These are phyloP conservation scores for Ustilago sp. DNA, from an alignment of 1,284 basidiomycete genomes.

Conservation along the genomic window DNA sequence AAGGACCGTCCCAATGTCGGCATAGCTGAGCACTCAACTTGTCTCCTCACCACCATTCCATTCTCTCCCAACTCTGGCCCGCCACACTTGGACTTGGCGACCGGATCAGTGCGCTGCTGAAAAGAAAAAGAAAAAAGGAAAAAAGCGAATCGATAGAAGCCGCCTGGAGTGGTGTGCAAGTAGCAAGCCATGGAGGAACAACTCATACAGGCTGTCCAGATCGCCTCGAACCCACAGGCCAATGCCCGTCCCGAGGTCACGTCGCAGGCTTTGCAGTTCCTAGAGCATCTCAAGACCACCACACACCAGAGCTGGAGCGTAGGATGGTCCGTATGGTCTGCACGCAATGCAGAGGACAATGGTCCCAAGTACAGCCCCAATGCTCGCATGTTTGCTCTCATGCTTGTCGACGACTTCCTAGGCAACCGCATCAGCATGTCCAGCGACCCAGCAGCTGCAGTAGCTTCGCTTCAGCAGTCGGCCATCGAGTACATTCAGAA, in stretches of 20 bases:
- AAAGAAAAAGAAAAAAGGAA: background rate
- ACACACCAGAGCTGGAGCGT: constrained; percentile 79
- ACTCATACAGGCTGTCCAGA: constrained; percentile 82
- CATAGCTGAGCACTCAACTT: background rate
- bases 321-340: constrained; percentile 66
- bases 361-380: constrained; percentile 78
- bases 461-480: constrained; percentile 64
- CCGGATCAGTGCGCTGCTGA: background rate
- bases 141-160: background rate
- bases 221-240: constrained; percentile 80
- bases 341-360: constrained; percentile 73
- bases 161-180: background rate
- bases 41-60: background rate
- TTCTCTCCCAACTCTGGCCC: background rate
- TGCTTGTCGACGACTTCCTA: constrained; percentile 85
- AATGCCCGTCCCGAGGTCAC: constrained; percentile 72
- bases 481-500: constrained; percentile 61
- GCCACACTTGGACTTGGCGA: background rate
- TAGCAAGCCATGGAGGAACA: constrained; percentile 70
- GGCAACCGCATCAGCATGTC: constrained; percentile 74
- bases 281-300: constrained; percentile 80
- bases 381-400: constrained; percentile 84
- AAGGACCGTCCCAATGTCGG: background rate
- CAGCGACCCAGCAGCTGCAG: constrained; percentile 54
- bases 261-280: constrained; percentile 83